These are phyloP conservation scores for Populus hybrid DNA, from an alignment of 441 rosid genomes.

Conservation along the genomic window DNA sequence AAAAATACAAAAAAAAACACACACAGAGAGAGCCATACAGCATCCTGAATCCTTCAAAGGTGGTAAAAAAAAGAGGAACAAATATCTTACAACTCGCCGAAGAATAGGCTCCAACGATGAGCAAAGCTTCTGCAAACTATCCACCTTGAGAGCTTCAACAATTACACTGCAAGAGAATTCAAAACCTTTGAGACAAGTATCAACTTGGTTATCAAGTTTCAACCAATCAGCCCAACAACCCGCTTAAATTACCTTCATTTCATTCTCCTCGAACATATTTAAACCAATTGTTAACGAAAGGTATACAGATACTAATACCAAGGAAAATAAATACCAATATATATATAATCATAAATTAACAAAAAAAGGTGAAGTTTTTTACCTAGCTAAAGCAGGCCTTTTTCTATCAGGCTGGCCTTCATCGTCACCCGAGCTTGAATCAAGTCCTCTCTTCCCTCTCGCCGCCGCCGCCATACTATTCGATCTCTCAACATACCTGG, in stretches of 20 bases:
- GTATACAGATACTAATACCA: neutral
- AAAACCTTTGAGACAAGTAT: neutral
- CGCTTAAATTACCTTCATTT: neutral
- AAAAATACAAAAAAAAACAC: neutral
- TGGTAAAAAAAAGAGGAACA: neutral
- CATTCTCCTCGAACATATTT: neutral
- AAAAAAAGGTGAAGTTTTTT: neutral
- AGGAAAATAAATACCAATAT: neutral
- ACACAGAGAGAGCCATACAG: neutral
- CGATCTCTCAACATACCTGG: slow-evolving; percentile 74
- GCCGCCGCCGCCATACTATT: slow-evolving; percentile 36
- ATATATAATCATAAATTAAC: no score
- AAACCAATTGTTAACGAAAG: no score
- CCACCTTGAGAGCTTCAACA: slow-evolving; percentile 88
- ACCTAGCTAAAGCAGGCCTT: slow-evolving; percentile 97
- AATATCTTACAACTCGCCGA: slow-evolving; percentile 68
- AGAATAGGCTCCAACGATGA: slow-evolving; percentile 89
- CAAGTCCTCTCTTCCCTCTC: slow-evolving; percentile 75
- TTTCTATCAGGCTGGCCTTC: slow-evolving; percentile 81
- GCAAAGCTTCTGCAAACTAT: slow-evolving; percentile 85
- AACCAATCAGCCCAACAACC: neutral
- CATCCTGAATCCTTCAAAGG: neutral
- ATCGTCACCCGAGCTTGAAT: slow-evolving; percentile 37
- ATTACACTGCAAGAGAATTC: slow-evolving; percentile 57
- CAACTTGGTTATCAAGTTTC: neutral